Base-by-base conservation (phyloP, 2,329 filamentous ascomycete genomes). In the Calonectria pseudoreteaudii region DNA sequence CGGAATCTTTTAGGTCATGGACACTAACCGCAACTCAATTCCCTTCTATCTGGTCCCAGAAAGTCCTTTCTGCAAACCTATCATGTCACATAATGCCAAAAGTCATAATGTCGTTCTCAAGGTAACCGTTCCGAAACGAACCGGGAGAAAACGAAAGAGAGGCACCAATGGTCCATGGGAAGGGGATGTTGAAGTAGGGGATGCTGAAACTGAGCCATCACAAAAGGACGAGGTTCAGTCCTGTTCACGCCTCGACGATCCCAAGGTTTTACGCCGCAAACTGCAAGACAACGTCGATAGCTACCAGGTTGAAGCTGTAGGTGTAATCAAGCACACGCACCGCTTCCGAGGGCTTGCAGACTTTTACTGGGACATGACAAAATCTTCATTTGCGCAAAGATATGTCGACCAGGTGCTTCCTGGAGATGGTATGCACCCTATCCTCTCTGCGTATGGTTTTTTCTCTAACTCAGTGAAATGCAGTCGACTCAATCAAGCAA, bases 21-120 rank as follows among this genome's bases (percentile, higher is more conserved):
- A 90, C 68, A 84, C 88, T 13, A 84, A 85, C 3, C 87, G 88
- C 53, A 86, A 87, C 70, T 88, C 89, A 0, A 85, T 92, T 14
- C 93, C 93, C 2, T 86, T 98, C n/a, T 94, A 94, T 79, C 87
- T 98, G 68, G 92, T 94, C 28, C 94, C 94, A 30, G 91, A 95
- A 76, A 95, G 97, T 83, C 93, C 93, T 3, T 92, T 95, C 80
- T 92, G 94, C 79, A 93, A 94, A 78, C 94, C 94, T 11, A 87
- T 98, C 74, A 88, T 93, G 78, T 98, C 96, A 10, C 92, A 93
- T 52, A 94, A 93, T 81, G 91, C 93, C 38, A 86, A 91, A 26
- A 94, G 95, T 13, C 94, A 95, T 81, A 98, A 98, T 81, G 86
- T 98, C 26, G 89, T 98, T 26, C 88, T 99, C 68, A 96, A 95